A percentile compares a stretch with the other conserved stretches of the same genome.
phyloP scores from a whole-genome alignment of 73 alveolate genomes.

The Paramecium pentaurelia region DNA sequence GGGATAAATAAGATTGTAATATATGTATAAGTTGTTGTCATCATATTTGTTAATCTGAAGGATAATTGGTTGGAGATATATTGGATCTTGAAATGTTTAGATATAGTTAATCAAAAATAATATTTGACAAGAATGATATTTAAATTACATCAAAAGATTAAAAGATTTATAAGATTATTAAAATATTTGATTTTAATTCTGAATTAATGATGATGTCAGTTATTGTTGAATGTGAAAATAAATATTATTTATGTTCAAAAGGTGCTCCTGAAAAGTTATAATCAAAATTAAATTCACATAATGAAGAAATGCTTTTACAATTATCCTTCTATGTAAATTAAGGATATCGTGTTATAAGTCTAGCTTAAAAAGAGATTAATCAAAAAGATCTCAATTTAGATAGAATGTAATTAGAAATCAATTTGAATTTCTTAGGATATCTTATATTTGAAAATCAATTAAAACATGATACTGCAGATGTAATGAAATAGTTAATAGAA shows the following conservation, averaged over 20 bases:
- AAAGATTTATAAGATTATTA: neutral
- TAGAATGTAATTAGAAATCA: neutral
- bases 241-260: slow-evolving; percentile 10
- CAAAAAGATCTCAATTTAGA: neutral
- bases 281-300: neutral
- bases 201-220: neutral
- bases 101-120: neutral
- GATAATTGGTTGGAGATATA: slow-evolving; percentile 29
- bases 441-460: slow-evolving; percentile 36
- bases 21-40: slow-evolving; percentile 27
- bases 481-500: neutral
- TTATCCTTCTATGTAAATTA: neutral
- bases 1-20: neutral
- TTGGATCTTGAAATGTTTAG: neutral
- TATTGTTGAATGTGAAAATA: neutral
- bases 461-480: neutral
- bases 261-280: slow-evolving; percentile 43
- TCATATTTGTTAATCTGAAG: neutral
- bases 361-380: neutral
- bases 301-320: neutral
- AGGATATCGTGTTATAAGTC: neutral
- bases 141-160: neutral
- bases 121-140: neutral
- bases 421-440: slow-evolving; percentile 41
- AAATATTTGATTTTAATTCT: neutral